Evolutionary conservation across 805 yeast genomes (phyloP).

Genomic region (Metschnikowia similis): DNA sequence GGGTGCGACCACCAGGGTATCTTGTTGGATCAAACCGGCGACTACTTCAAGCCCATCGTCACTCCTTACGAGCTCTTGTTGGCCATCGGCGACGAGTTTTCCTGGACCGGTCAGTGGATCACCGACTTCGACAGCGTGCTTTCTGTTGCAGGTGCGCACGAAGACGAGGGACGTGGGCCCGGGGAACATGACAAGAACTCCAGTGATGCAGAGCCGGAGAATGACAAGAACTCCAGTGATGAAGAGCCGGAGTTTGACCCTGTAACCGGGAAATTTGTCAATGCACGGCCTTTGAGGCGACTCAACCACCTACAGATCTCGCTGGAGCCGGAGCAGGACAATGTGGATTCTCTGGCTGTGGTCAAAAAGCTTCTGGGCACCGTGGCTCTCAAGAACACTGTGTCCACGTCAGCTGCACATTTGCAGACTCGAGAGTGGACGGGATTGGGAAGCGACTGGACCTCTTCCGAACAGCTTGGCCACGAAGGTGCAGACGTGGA

Average conservation of each 20-base stretch:
- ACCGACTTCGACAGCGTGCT: conserved; percentile 65
- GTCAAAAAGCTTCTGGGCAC: conserved; percentile 55
- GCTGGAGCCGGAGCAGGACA: conserved; percentile 8
- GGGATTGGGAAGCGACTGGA: conserved; percentile 85
- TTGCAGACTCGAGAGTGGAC: conserved; percentile 77
- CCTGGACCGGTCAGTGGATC: conserved; percentile 95
- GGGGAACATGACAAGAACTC: conserved; percentile 7
- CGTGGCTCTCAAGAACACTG: conserved; percentile 67
- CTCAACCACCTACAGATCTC: conserved; percentile 62
- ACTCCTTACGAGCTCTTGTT: conserved; percentile 88
- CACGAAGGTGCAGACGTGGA: conserved; percentile 75
- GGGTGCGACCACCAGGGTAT: conserved; percentile 96
- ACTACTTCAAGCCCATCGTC: conserved; percentile 84
- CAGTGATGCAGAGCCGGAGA: conserved; percentile 50
- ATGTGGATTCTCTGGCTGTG: conserved; percentile 31
- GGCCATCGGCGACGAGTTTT: conserved; percentile 69
- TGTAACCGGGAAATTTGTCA: conserved; percentile 74
- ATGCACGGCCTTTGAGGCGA: conserved; percentile 73
- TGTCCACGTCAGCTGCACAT: conserved; percentile 81
- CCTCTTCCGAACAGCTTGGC: conserved; percentile 15
- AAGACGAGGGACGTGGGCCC: conserved; percentile 13
- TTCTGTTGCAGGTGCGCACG: conserved; percentile 33
- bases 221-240: conserved; percentile 22
- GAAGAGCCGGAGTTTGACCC: conserved; percentile 79
- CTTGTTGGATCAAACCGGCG: conserved; percentile 70